A percentile compares a stretch with the other conserved stretches of the same genome.
Conservation (phyloP, 83 land plant species). For the Thuja plicata region DNA sequence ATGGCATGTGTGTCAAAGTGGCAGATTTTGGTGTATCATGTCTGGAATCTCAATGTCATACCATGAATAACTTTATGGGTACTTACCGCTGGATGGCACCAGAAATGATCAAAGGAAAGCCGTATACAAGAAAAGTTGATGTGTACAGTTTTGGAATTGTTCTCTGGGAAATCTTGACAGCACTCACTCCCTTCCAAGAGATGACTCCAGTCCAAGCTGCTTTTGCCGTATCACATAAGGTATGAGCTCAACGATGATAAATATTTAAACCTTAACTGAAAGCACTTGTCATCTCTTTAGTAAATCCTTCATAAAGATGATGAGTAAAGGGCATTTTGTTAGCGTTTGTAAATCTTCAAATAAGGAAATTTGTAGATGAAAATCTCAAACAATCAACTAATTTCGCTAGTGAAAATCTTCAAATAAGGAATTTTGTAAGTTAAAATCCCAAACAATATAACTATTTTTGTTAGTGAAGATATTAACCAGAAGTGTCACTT, state of each 20-base stretch:
- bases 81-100: conserved; percentile 95
- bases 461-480: too few species aligned
- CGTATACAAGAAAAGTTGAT: conserved; percentile 69
- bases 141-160: conserved; percentile 86
- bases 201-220: conserved; percentile 85
- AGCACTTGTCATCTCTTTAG: not conserved
- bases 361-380: too few species aligned
- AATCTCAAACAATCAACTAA: too few species aligned
- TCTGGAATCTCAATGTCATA: conserved; percentile 56
- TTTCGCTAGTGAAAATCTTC: too few species aligned
- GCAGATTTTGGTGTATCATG: conserved; percentile 91
- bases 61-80: conserved; percentile 43
- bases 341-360: not conserved
- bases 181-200: conserved; percentile 58
- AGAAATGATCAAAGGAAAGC: conserved; percentile 71
- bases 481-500: too few species aligned
- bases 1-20: conserved; percentile 68
- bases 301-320: not conserved
- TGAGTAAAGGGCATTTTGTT: not conserved
- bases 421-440: too few species aligned
- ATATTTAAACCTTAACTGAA: not conserved
- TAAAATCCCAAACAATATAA: too few species aligned
- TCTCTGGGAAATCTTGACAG: conserved; percentile 76
- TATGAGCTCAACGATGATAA: conserved; percentile 20
- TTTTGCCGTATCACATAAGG: conserved; percentile 80